Evolutionary conservation across 306 rosid species (phyloP).

Genomic region (Prunus salicina): DNA sequence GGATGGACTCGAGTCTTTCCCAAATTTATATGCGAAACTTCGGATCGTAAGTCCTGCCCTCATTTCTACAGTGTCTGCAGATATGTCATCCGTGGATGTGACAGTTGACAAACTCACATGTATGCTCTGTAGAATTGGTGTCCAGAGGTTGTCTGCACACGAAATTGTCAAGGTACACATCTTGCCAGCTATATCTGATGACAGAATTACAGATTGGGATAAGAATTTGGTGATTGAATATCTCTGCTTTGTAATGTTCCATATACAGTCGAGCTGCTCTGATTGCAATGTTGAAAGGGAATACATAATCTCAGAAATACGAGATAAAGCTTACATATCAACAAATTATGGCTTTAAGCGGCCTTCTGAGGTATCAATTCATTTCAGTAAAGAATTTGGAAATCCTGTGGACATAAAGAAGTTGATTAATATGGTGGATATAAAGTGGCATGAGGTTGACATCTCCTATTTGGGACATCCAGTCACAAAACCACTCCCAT

Average conservation of each 20-base stretch:
- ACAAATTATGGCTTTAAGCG: slow-evolving; percentile 72
- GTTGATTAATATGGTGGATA: slow-evolving; percentile 54
- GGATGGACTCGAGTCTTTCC: slow-evolving; percentile 64
- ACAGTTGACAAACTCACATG: slow-evolving; percentile 46
- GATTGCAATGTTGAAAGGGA: slow-evolving; percentile 61
- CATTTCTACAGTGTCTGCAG: slow-evolving; percentile 48
- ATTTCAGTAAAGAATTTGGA: slow-evolving; percentile 70
- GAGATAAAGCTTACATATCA: slow-evolving; percentile 50
- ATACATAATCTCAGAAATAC: slow-evolving; percentile 59
- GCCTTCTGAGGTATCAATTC: slow-evolving; percentile 68
- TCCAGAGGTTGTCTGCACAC: slow-evolving; percentile 80
- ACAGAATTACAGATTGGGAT: slow-evolving; percentile 33
- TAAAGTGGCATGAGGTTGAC: slow-evolving; percentile 82
- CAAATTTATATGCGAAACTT: slow-evolving; percentile 61
- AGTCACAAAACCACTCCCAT: slow-evolving; percentile 51
- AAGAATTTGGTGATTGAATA: slow-evolving; percentile 68
- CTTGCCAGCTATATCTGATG: slow-evolving; percentile 63
- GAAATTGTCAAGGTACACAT: slow-evolving; percentile 81
- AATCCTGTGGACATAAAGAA: slow-evolving; percentile 60
- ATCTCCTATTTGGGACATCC: slow-evolving; percentile 69
- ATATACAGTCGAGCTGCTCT: slow-evolving; percentile 68
- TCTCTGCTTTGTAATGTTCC: slow-evolving; percentile 77
- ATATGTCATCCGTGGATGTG: slow-evolving; percentile 37
- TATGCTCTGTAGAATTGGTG: slow-evolving; percentile 72
- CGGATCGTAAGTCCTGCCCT: slow-evolving; percentile 69